Evolutionary conservation across 495 filamentous ascomycete species (phyloP), one percentile per base, ranked within the genome.

Genomic region (Pyronema omphalodes): DNA sequence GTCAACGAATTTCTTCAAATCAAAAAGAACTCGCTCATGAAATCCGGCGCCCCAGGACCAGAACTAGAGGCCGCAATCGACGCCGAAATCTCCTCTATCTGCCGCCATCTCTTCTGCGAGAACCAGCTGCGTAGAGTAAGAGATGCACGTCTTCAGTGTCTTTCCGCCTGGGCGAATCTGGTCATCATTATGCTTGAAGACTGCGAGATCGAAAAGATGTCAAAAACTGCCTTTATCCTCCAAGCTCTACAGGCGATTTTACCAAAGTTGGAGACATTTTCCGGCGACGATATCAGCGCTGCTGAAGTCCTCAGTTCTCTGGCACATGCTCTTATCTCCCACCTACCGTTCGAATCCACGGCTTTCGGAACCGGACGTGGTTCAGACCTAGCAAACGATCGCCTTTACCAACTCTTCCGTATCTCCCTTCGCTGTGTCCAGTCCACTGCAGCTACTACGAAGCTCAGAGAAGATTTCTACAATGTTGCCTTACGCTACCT

Each of bases 321-420:
- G 19, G 81, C 84, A 5, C 83, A 84, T 60, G 75, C 81, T 9
- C 69, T 98, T 7, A 71, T 94, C 9, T 80, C 78, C 58, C 81
- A 79, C 55, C 70, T 94, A 47, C 78, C 84, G 36, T 77, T 83
- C 50, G 68, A 71, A 12, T 56, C 67, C 9, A 60, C 73, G 3
- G 61, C 68, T 7, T 67, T 69, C 36, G 70, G 68, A 43, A 58
- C 64, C 59, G 71, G 67, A 56, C 73, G 65, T 63, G 77, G 67
- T 57, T 82, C 67, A 60, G 87, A 89, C 63, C 67, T 88, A 43
- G 80, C 86, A 35, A 82, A 86, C 61, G 93, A 96, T 64, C 83
- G 88, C 62, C 76, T 95, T 8, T 87, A 84, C 59, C 82, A 94
- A 59, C 75, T 95, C 14, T 95, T 99, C 72, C 83, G 93, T 49